phyloP scores from a whole-genome alignment of 345 rosid species.

The Cardamine occulta region DNA sequence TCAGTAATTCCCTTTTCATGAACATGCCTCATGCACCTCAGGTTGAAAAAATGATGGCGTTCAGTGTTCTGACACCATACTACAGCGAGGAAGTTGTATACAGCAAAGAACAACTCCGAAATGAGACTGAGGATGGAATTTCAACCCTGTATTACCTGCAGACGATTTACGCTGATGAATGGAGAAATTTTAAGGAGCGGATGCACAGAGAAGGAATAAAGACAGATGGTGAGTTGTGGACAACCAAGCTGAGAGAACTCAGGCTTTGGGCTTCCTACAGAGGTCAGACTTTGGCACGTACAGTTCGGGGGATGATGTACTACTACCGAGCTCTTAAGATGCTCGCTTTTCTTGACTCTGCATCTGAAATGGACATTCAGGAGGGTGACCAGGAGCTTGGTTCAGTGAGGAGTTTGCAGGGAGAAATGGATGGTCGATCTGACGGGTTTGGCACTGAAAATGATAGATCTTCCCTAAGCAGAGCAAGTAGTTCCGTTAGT shows the following conservation, averaged over 20 bases:
- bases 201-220: constrained; percentile 84
- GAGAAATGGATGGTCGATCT: constrained; percentile 46
- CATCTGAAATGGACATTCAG: constrained; percentile 89
- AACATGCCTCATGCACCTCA: constrained; percentile 99
- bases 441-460: constrained; percentile 48
- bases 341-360: constrained; percentile 97
- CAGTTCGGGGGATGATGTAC: constrained; percentile 99
- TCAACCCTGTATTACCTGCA: constrained; percentile 85
- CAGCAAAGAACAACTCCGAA: constrained; percentile 88
- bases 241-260: constrained; percentile 78
- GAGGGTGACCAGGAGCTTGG: constrained; percentile 83
- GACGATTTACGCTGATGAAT: constrained; percentile 91
- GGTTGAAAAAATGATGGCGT: constrained; percentile 99
- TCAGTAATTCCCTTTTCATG: constrained; percentile 96
- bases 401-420: constrained; percentile 53
- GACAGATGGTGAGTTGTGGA: constrained; percentile 72
- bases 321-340: constrained; percentile 92
- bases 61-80: constrained; percentile 93
- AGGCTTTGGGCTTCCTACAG: constrained; percentile 98
- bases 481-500: constrained; percentile 64
- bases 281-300: constrained; percentile 94
- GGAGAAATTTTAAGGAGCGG: constrained; percentile 93
- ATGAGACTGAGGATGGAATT: constrained; percentile 94
- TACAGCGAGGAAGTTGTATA: constrained; percentile 87
- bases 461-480: constrained; percentile 51